phyloP scores from a whole-genome alignment of 176 grass and related monocot species.

The Saccharum officinarum region DNA sequence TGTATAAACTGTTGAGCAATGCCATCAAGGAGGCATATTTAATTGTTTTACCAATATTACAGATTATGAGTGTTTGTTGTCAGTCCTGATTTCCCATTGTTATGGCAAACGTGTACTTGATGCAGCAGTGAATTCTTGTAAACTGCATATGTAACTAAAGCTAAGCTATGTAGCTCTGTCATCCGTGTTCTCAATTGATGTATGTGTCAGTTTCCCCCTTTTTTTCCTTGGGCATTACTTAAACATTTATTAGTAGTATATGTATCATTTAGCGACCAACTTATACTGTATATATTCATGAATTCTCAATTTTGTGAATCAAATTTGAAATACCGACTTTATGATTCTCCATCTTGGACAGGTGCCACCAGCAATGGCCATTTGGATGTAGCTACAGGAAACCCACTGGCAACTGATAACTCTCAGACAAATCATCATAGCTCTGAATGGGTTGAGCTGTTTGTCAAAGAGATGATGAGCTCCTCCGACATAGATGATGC shows the following conservation, averaged over 20 bases:
- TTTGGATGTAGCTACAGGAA: constrained; percentile 40
- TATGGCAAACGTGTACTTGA: background rate
- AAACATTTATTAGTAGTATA: constrained; percentile 11
- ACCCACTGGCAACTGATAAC: constrained; percentile 28
- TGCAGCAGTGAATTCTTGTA: constrained; percentile 7
- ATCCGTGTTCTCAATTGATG: background rate
- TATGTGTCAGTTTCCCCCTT: background rate
- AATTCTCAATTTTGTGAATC: background rate
- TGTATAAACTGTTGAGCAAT: background rate
- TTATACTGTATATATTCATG: constrained; percentile 9
- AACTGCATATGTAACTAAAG: constrained; percentile 5
- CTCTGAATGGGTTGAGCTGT: constrained; percentile 77
- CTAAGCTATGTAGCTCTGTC: background rate
- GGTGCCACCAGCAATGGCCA: constrained; percentile 47
- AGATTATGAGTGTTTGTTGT: background rate
- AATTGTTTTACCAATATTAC: background rate
- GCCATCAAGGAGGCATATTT: background rate
- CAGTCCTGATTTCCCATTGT: background rate
- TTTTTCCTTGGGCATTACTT: background rate
- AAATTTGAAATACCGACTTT: constrained; percentile 14
- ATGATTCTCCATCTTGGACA: constrained; percentile 34
- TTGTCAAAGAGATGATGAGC: constrained; percentile 82
- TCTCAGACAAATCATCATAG: constrained; percentile 37
- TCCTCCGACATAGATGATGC: constrained; percentile 75
- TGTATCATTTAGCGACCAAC: background rate